Percentiles rank a stretch among this genome's conserved stretches.
These are phyloP conservation scores for Vicia faba DNA, from an alignment of 306 rosid species.

Conservation along the genomic window DNA sequence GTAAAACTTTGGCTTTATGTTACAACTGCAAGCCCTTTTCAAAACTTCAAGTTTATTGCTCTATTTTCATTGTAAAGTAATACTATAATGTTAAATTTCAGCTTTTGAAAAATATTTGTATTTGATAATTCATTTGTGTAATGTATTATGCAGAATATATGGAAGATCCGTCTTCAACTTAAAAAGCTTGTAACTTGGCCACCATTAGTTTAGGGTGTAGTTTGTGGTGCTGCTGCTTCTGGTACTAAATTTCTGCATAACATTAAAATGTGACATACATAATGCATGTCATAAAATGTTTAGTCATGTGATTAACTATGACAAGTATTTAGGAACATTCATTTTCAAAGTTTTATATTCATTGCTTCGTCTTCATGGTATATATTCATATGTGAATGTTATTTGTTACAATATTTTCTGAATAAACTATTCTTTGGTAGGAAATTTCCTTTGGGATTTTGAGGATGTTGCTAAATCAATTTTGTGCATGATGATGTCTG, in stretches of 20 bases:
- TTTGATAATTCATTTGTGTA: constrained; percentile 28
- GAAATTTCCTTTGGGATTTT: constrained; percentile 88
- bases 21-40: background rate
- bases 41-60: background rate
- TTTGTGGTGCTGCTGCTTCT: constrained; percentile 99
- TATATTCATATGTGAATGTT: constrained; percentile 19
- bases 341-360: constrained; percentile 23
- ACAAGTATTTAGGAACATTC: constrained; percentile 13
- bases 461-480: constrained; percentile 90
- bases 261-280: constrained; percentile 7
- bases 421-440: constrained; percentile 43
- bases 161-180: constrained; percentile 98
- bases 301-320: background rate
- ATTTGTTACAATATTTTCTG: constrained; percentile 30
- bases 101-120: constrained; percentile 1
- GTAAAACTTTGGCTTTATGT: background rate
- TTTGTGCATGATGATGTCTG: constrained; percentile 91
- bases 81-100: background rate
- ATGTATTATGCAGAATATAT: constrained; percentile 70
- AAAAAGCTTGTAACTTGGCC: constrained; percentile 99
- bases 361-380: constrained; percentile 31
- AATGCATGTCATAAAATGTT: constrained; percentile 11
- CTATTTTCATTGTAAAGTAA: constrained; percentile 1
- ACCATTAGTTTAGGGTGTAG: constrained; percentile 96
- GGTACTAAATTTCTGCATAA: constrained; percentile 50